These are phyloP conservation scores for Kodamaea sp. DNA, from an alignment of 1,139 yeast genomes.

Conservation along the genomic window DNA sequence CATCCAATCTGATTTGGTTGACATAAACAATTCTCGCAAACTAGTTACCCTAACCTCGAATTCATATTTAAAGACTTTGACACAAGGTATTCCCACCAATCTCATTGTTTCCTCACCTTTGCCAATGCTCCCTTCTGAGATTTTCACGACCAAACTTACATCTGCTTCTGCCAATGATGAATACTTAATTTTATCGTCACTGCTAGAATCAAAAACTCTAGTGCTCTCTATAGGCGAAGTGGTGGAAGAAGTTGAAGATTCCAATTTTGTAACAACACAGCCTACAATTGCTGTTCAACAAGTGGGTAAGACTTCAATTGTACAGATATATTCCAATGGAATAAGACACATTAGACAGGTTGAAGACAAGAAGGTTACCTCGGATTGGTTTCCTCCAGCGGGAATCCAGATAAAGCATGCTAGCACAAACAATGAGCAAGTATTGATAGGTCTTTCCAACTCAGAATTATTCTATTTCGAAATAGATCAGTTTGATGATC, in stretches of 20 bases:
- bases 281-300: constrained; percentile 72
- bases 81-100: constrained; percentile 62
- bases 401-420: constrained; percentile 67
- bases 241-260: constrained; percentile 73
- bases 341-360: constrained; percentile 58
- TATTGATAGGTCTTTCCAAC: constrained; percentile 70
- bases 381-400: constrained; percentile 85
- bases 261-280: constrained; percentile 56
- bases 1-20: constrained; percentile 46
- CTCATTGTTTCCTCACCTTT: constrained; percentile 72
- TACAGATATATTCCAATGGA: constrained; percentile 78
- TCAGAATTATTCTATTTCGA: constrained; percentile 83
- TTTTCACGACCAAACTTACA: constrained; percentile 59
- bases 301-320: constrained; percentile 62
- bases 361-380: constrained; percentile 15
- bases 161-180: constrained; percentile 54
- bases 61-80: constrained; percentile 51
- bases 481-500: constrained; percentile 59
- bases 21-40: constrained; percentile 35
- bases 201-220: constrained; percentile 58
- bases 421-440: constrained; percentile 65
- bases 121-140: constrained; percentile 59
- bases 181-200: constrained; percentile 67
- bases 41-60: constrained; percentile 31
- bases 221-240: constrained; percentile 78